Percentiles rank a stretch among this genome's conserved stretches.
phyloP scores from a whole-genome alignment of 1,284 basidiomycete genomes.

The Volvariella surrecta region DNA sequence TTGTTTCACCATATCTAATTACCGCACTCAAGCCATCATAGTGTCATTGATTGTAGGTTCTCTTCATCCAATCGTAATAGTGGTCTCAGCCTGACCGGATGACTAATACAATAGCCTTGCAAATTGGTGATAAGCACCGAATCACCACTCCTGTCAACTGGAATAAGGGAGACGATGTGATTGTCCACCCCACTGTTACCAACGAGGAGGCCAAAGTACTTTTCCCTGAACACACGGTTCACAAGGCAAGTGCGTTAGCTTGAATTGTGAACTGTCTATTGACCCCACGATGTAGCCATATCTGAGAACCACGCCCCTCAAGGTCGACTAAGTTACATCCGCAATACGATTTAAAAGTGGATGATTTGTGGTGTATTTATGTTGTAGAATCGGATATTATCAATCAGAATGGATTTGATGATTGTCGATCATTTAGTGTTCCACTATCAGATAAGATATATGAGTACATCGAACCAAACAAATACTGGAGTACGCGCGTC shows the following conservation, averaged over 20 bases:
- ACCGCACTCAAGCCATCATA: slow-evolving; percentile 9
- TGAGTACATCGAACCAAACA: background rate
- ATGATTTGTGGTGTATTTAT: background rate
- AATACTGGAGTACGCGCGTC: slow-evolving; percentile 14
- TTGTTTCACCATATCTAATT: too few relatives aligned
- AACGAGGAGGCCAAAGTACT: slow-evolving; percentile 86
- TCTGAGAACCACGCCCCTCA: slow-evolving; percentile 67
- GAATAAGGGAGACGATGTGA: slow-evolving; percentile 90
- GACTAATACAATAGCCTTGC: slow-evolving; percentile 50
- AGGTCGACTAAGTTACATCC: slow-evolving; percentile 25
- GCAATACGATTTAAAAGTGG: too few relatives aligned
- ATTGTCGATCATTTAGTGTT: too few relatives aligned
- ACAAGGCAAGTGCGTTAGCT: slow-evolving; percentile 43
- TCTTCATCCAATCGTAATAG: too few relatives aligned
- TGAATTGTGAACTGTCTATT: background rate
- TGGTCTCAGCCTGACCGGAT: background rate
- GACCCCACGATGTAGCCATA: slow-evolving; percentile 42
- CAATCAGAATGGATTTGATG: too few relatives aligned
- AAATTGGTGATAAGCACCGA: slow-evolving; percentile 87
- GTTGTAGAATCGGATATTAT: too few relatives aligned
- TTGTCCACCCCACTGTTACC: slow-evolving; percentile 84
- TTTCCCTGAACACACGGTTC: slow-evolving; percentile 68
- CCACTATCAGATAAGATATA: background rate
- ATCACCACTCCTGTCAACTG: slow-evolving; percentile 90
- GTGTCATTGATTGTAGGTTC: slow-evolving; percentile 33